Conservation (phyloP, 2,329 filamentous ascomycete genomes). For the Aquanectria penicillioides region DNA sequence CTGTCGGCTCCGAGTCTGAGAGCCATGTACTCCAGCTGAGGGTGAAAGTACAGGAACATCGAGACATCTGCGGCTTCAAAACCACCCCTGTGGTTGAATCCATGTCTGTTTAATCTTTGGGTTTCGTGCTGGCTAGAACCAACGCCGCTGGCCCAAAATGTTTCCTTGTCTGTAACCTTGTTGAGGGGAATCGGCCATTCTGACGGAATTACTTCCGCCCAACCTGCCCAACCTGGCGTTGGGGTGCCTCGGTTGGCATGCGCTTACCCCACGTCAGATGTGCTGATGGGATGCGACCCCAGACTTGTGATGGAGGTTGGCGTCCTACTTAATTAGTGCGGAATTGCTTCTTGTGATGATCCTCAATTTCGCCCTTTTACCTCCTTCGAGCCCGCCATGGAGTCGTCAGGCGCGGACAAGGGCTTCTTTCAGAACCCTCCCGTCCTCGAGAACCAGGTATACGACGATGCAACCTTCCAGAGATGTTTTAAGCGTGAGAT, state of each 20-base stretch:
- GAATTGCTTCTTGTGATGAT: slow-evolving; percentile 4
- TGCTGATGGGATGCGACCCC: slow-evolving; percentile 17
- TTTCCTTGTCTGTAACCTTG: too few relatives aligned
- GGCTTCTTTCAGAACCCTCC: slow-evolving; percentile 68
- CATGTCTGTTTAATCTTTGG: not conserved
- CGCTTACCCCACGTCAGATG: slow-evolving; percentile 31
- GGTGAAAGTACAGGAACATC: too few relatives aligned
- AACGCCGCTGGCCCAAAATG: too few relatives aligned
- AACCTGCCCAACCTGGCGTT: slow-evolving; percentile 19
- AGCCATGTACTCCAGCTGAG: too few relatives aligned
- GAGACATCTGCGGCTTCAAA: too few relatives aligned
- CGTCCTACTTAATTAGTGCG: slow-evolving; percentile 16
- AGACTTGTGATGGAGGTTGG: slow-evolving; percentile 29
- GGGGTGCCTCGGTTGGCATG: slow-evolving; percentile 24
- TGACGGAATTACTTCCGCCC: slow-evolving; percentile 36
- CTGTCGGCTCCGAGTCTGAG: too few relatives aligned
- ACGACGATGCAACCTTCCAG: slow-evolving; percentile 63
- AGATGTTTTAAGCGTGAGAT: slow-evolving; percentile 61
- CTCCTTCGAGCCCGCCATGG: slow-evolving; percentile 48
- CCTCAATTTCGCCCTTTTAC: not conserved
- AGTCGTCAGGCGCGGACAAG: slow-evolving; percentile 55
- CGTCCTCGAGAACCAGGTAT: slow-evolving; percentile 64
- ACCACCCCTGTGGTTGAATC: not conserved
- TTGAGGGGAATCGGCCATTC: not conserved
- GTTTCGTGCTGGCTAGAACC: not conserved